phyloP scores from a whole-genome alignment of 2,329 filamentous ascomycete species.

The Exophiala calicioides region DNA sequence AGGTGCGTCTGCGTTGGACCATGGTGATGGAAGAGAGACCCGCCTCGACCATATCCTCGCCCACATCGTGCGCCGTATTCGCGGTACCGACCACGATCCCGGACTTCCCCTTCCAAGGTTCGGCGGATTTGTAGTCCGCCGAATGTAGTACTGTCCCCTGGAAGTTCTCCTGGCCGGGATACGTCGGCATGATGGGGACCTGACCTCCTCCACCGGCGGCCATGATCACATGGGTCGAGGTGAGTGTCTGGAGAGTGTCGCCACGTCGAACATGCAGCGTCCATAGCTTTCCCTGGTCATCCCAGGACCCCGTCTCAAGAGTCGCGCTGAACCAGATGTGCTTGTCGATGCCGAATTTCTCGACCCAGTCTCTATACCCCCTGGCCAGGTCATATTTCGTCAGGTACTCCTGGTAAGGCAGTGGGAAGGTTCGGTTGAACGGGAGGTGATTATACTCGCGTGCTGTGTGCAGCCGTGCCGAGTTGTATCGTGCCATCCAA shows the following conservation, averaged over 20 bases:
- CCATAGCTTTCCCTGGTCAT: conserved; percentile 43
- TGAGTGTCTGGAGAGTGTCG: conserved; percentile 6
- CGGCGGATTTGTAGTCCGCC: conserved; percentile 37
- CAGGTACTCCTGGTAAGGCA: conserved; percentile 29
- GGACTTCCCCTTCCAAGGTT: conserved; percentile 42
- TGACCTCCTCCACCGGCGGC: conserved; percentile 30
- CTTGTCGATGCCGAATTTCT: conserved; percentile 31
- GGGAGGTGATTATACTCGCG: conserved; percentile 29
- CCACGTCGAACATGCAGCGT: conserved; percentile 37
- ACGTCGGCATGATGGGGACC: conserved; percentile 33
- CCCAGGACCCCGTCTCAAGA: conserved; percentile 43
- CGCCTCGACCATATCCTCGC: conserved; percentile 49
- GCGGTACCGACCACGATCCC: conserved; percentile 51
- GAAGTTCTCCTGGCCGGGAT: conserved; percentile 36
- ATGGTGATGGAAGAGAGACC: conserved; percentile 47
- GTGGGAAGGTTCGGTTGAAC: conserved; percentile 32
- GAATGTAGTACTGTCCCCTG: conserved; percentile 42
- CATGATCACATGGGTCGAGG: conserved; percentile 8
- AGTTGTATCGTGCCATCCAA: conserved; percentile 50
- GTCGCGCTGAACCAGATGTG: conserved; percentile 48
- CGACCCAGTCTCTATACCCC: conserved; percentile 25
- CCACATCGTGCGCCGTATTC: conserved; percentile 52
- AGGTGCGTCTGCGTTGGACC: conserved; percentile 47
- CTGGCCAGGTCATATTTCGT: conserved; percentile 30
- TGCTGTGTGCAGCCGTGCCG: conserved; percentile 37